Conservation (phyloP, 352 stramenopile species). For the Phytophthora brassicae region DNA sequence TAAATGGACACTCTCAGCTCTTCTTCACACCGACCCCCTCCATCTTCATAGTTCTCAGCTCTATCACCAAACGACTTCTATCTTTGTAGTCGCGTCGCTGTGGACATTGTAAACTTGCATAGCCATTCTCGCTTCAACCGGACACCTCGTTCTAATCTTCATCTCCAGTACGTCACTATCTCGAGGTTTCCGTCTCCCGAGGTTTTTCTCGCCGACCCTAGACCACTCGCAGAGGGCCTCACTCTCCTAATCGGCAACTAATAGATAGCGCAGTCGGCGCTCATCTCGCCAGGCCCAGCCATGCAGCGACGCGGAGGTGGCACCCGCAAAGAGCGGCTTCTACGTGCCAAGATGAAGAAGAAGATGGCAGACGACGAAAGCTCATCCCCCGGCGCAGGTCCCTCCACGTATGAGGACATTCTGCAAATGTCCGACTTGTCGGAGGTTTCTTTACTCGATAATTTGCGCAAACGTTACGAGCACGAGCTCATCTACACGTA, state of each 20-base stretch:
- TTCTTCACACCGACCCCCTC: too few species aligned
- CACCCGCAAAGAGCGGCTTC: constrained; percentile 80
- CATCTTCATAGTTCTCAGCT: too few species aligned
- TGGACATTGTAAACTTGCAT: too few species aligned
- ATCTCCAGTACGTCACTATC: constrained; percentile 1
- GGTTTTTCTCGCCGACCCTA: constrained; percentile 19
- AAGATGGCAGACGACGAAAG: constrained; percentile 75
- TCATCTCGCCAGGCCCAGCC: constrained; percentile 8
- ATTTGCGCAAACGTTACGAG: constrained; percentile 90
- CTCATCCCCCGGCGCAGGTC: constrained; percentile 31
- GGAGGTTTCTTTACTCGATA: constrained; percentile 88
- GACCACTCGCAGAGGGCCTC: background rate
- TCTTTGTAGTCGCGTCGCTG: background rate
- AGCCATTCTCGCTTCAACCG: too few species aligned
- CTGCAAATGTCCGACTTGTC: constrained; percentile 90
- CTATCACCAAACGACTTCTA: too few species aligned
- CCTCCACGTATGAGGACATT: constrained; percentile 83
- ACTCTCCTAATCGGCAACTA: constrained; percentile 24
- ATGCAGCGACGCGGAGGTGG: constrained; percentile 46
- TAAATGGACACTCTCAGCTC: too few species aligned
- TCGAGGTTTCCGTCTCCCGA: constrained; percentile 7
- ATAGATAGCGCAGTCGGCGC: constrained; percentile 35
- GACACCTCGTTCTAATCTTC: constrained; percentile 12
- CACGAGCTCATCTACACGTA: constrained; percentile 95
- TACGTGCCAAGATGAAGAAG: constrained; percentile 89